These are phyloP conservation scores for Magnusiomyces sp. DNA, from an alignment of 1,139 yeast species.

Conservation along the genomic window DNA sequence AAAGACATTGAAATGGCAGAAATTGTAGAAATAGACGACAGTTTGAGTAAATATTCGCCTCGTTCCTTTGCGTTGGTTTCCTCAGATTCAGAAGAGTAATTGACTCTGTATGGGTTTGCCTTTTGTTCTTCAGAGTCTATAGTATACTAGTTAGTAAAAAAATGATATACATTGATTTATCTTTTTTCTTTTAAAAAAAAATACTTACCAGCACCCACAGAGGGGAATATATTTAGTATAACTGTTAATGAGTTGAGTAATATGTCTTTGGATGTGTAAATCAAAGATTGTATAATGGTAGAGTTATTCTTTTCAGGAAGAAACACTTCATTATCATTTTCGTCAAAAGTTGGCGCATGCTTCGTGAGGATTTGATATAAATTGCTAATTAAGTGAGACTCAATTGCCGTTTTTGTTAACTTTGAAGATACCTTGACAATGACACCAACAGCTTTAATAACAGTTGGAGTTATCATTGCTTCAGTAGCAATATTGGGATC, in stretches of 20 bases:
- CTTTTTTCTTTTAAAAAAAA: background rate
- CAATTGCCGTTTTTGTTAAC: constrained; percentile 23
- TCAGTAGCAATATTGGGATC: constrained; percentile 20
- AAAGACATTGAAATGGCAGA: constrained; percentile 48
- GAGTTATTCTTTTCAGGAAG: constrained; percentile 24
- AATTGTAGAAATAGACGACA: constrained; percentile 32
- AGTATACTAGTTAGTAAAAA: background rate
- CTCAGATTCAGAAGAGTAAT: constrained; percentile 17
- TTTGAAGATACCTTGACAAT: constrained; percentile 36
- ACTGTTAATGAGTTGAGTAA: constrained; percentile 49
- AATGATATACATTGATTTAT: background rate
- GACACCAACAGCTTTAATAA: constrained; percentile 34
- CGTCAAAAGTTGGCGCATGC: constrained; percentile 25
- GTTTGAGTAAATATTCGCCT: constrained; percentile 15
- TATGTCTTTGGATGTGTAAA: constrained; percentile 66
- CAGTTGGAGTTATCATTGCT: constrained; percentile 21
- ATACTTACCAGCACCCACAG: constrained; percentile 11
- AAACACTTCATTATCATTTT: constrained; percentile 16
- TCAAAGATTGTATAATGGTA: constrained; percentile 56
- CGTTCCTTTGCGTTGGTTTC: constrained; percentile 14
- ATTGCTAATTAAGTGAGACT: constrained; percentile 11
- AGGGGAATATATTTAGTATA: constrained; percentile 45
- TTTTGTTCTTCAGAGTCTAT: constrained; percentile 16
- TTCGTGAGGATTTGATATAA: constrained; percentile 31
- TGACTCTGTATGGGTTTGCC: constrained; percentile 28